phyloP scores from a whole-genome alignment of 2,329 filamentous ascomycete genomes.

The Aureobasidium melanogenum region DNA sequence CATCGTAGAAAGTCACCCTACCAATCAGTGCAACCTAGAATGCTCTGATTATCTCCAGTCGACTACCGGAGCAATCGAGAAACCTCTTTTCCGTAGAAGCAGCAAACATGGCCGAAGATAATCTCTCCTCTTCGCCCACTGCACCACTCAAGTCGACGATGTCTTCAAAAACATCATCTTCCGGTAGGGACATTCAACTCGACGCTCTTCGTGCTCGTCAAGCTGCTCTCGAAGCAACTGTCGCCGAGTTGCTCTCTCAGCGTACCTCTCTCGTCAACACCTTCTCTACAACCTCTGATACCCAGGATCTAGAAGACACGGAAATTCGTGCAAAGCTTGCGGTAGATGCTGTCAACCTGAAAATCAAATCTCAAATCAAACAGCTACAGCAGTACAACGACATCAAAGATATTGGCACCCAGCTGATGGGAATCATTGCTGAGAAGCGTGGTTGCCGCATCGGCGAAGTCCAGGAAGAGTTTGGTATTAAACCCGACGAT shows the following conservation, averaged over 20 bases:
- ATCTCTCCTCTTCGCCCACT: not conserved
- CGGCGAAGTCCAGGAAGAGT: slow-evolving; percentile 40
- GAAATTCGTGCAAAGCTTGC: slow-evolving; percentile 20
- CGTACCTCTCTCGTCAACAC: slow-evolving; percentile 28
- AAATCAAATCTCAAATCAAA: slow-evolving; percentile 55
- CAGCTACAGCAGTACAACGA: slow-evolving; percentile 63
- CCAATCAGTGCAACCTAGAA: not conserved
- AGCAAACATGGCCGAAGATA: slow-evolving; percentile 5
- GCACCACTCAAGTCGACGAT: not conserved
- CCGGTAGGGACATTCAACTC: slow-evolving; percentile 4
- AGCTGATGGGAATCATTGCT: slow-evolving; percentile 58
- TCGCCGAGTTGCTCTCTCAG: slow-evolving; percentile 37
- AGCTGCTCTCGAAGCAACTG: slow-evolving; percentile 38
- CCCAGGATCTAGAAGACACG: not conserved
- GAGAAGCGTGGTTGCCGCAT: slow-evolving; percentile 52
- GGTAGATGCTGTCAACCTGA: slow-evolving; percentile 38
- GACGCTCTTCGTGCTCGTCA: slow-evolving; percentile 20
- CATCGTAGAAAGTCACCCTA: not conserved
- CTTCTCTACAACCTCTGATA: slow-evolving; percentile 20
- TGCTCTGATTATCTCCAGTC: not conserved
- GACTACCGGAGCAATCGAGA: not conserved
- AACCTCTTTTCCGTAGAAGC: not conserved
- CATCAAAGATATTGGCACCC: slow-evolving; percentile 59
- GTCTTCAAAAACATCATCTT: not conserved
- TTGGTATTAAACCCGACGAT: slow-evolving; percentile 36